Evolutionary conservation across 257 asterid species (phyloP).

Genomic region (Perilla frutescens): DNA sequence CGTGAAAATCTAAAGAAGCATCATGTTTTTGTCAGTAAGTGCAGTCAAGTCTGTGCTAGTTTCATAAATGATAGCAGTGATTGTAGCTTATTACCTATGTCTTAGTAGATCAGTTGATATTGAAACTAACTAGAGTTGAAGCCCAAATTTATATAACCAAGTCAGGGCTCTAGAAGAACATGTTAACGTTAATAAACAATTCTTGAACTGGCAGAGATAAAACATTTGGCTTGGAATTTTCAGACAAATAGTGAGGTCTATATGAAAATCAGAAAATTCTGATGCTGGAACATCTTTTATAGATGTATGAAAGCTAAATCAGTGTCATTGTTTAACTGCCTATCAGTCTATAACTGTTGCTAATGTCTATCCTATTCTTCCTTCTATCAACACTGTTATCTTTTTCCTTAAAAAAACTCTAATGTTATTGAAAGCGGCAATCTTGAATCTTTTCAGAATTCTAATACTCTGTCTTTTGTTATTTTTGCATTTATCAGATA

Average conservation of each 20-base stretch:
- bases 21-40: constrained; percentile 4
- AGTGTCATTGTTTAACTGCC: constrained; percentile 12
- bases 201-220: background rate
- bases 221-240: background rate
- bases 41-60: constrained; percentile 20
- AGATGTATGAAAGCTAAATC: background rate
- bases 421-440: constrained; percentile 5
- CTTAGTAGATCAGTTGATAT: constrained; percentile 26
- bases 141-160: constrained; percentile 11
- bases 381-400: background rate
- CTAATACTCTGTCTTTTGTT: constrained; percentile 31
- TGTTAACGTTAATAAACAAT: background rate
- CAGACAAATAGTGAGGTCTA: background rate
- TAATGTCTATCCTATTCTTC: background rate
- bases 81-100: constrained; percentile 3
- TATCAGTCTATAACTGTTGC: constrained; percentile 1
- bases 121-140: constrained; percentile 22
- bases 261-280: constrained; percentile 5
- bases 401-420: background rate
- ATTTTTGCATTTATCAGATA: constrained; percentile 48
- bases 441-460: constrained; percentile 33
- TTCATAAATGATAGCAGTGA: constrained; percentile 10
- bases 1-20: constrained; percentile 18
- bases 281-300: constrained; percentile 15
- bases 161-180: background rate